Base-by-base conservation (phyloP, 164 flowering plant genomes). In the Annona cherimola region DNA sequence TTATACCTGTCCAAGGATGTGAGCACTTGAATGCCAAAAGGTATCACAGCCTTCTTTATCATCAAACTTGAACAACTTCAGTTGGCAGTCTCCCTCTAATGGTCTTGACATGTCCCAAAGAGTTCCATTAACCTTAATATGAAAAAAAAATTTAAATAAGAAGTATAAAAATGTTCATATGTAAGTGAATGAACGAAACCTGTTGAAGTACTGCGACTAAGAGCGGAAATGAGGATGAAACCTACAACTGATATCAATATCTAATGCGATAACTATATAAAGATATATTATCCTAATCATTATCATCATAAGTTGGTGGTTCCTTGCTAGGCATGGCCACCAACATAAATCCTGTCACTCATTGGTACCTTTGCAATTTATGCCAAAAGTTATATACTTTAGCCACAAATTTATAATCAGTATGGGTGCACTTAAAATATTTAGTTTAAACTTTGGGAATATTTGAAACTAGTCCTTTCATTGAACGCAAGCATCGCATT, bases 1-100 rank as follows among this genome's bases (percentile, higher is more conserved):
- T 7, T 35, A 60, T 73, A 92, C 97, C 93, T 95, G 84, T 35
- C 98, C 98, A 20, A 96, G 92, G 73, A 96, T 96, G 79, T 93
- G 98, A 44, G 99, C 99, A 71, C 97, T 96, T 0, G 98, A 96
- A 78, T 96, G 99, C 99, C 99, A 93, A 63, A 96, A 86, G 0
- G 99, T 95, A 60, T 95, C 98, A 0, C 98, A 86, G 11, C 99
- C 99, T 80, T 90, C 95, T 57, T 90, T 94, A 41, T 66, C 67
- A 0, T 93, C 96, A 70, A 91, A 96, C 1, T 82, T 86, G 75
- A 87, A 91, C 11, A 96, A 69, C 82, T 85, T 81, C 4, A 95
- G 83, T 70, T 87, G 84, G 71, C 98, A 93, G 70, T 95, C 97
- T 4, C 78, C 89, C 70, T 93, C 99, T 39, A 93, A 77, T 0